Conservation (phyloP, 108 stramenopile species). For the Nitzschia palea region DNA sequence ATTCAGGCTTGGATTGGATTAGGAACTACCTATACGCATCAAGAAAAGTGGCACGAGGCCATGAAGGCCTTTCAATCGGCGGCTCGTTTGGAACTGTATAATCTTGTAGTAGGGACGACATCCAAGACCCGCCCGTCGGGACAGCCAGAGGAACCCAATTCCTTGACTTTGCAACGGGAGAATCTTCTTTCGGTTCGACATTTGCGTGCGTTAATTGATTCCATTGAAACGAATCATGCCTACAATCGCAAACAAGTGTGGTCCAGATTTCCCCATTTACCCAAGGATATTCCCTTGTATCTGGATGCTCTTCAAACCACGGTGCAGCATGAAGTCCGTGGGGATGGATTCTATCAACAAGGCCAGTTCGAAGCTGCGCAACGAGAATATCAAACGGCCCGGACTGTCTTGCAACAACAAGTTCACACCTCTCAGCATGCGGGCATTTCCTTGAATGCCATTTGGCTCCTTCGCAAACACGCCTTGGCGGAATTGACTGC, state of each 20-base stretch:
- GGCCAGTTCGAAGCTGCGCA: neutral
- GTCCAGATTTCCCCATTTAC: neutral
- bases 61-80: neutral
- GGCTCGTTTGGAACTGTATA: neutral
- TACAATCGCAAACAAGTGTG: neutral
- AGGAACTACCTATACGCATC: neutral
- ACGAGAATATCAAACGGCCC: neutral
- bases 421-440: neutral
- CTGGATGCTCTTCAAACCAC: conserved; percentile 2
- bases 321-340: neutral
- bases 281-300: neutral
- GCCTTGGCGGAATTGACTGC: neutral
- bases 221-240: neutral
- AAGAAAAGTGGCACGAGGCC: neutral
- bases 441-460: neutral
- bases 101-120: neutral
- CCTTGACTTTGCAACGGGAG: too few relatives aligned
- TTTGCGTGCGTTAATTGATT: neutral
- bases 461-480: neutral
- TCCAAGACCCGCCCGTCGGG: too few relatives aligned
- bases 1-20: neutral
- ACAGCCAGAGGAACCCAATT: too few relatives aligned
- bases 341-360: neutral
- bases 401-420: neutral
- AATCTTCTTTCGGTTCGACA: too few relatives aligned